Conservation (phyloP, 1,139 yeast species). For the Kodamaea derodonti region DNA sequence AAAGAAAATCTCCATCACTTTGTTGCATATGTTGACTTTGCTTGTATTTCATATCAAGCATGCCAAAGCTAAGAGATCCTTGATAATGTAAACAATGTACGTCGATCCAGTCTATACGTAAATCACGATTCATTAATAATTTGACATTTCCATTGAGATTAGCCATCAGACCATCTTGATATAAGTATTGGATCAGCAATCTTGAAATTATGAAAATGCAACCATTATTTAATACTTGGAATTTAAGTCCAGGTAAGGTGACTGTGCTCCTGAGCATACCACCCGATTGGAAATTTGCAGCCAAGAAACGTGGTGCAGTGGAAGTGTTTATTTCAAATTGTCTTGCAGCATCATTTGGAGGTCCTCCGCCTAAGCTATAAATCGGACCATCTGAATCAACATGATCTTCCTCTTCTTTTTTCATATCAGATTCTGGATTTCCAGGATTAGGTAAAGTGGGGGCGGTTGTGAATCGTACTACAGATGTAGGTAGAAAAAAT, state of each 20-base stretch:
- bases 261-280: constrained; percentile 52
- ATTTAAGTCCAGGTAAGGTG: constrained; percentile 59
- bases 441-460: constrained; percentile 9
- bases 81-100: constrained; percentile 40
- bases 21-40: constrained; percentile 8
- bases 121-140: constrained; percentile 55
- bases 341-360: constrained; percentile 22
- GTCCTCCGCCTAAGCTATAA: constrained; percentile 7
- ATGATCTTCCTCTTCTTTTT: constrained; percentile 6
- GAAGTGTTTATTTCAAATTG: constrained; percentile 63
- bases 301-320: constrained; percentile 65
- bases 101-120: constrained; percentile 72
- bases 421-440: neutral
- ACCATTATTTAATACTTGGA: constrained; percentile 65
- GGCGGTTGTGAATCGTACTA: constrained; percentile 22
- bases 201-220: constrained; percentile 60
- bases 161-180: constrained; percentile 69
- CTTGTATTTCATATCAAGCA: constrained; percentile 26
- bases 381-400: constrained; percentile 5
- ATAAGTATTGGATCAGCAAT: constrained; percentile 51
- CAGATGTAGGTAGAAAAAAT: constrained; percentile 32
- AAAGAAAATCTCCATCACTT: constrained; percentile 22
- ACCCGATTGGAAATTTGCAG: constrained; percentile 50
- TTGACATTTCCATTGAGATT: constrained; percentile 56
- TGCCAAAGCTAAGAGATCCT: constrained; percentile 20